Percentiles rank a stretch among this genome's conserved stretches.
phyloP scores from a whole-genome alignment of 2,329 filamentous ascomycete genomes.

The Metarhizium humberi region DNA sequence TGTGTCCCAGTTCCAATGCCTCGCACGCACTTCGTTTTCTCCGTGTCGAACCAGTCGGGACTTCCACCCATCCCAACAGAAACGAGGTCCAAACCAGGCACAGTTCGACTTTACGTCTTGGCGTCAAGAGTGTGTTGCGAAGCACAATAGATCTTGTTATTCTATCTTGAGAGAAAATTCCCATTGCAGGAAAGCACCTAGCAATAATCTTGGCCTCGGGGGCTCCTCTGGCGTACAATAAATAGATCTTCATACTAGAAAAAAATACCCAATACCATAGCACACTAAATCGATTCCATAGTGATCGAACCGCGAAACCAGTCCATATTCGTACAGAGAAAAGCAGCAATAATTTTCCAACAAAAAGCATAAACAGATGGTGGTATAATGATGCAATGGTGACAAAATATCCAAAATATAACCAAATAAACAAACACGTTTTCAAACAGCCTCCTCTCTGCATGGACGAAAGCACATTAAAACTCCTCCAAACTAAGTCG shows the following conservation, averaged over 20 bases:
- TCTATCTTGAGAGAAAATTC: too few species aligned
- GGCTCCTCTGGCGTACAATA: neutral
- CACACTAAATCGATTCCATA: neutral
- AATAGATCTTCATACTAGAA: neutral
- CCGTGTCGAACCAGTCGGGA: too few species aligned
- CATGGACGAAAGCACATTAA: neutral
- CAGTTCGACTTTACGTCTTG: too few species aligned
- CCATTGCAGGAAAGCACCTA: too few species aligned
- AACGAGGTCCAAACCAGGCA: too few species aligned
- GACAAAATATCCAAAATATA: neutral
- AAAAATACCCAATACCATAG: neutral
- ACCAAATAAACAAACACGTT: neutral
- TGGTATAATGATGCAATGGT: conserved; percentile 1
- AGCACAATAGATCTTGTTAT: too few species aligned
- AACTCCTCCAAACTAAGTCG: neutral
- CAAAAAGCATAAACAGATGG: neutral
- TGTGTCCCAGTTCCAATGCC: too few species aligned
- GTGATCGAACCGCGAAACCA: neutral
- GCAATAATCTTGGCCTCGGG: neutral
- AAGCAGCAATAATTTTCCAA: neutral
- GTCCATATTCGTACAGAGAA: neutral
- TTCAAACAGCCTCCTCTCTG: conserved; percentile 2
- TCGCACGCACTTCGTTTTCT: too few species aligned
- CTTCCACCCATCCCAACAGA: too few species aligned
- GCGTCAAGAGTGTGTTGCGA: too few species aligned